phyloP scores from a whole-genome alignment of 352 stramenopile species.

The Globisporangium acanthophoron region DNA sequence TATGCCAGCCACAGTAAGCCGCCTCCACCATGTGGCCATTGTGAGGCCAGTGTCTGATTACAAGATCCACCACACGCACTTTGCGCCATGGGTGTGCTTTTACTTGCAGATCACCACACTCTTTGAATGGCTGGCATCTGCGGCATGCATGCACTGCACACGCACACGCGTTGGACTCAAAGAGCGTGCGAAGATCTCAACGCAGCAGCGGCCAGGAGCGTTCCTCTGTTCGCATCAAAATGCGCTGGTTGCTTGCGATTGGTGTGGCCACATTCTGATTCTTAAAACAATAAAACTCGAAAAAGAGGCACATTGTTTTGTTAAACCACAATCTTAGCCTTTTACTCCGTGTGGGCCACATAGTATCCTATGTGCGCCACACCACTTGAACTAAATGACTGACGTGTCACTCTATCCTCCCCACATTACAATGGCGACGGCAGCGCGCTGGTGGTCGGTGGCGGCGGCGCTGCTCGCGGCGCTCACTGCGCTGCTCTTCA shows the following conservation, averaged over 20 bases:
- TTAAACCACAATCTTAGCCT: no score
- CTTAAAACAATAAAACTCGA: neutral
- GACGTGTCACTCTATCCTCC: no score
- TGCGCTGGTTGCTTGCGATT: neutral
- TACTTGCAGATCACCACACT: no score
- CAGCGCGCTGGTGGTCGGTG: neutral
- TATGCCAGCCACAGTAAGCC: neutral
- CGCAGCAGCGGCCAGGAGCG: neutral
- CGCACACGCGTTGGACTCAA: neutral
- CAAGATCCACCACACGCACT: neutral
- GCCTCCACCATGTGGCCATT: neutral
- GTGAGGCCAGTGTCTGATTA: neutral
- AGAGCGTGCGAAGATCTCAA: neutral
- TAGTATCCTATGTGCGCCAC: no score
- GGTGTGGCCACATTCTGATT: neutral
- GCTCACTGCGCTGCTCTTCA: neutral
- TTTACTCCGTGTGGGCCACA: no score
- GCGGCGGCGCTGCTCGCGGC: conserved; percentile 3
- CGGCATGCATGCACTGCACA: neutral
- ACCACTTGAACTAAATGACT: no score
- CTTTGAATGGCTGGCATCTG: neutral
- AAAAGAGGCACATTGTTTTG: neutral
- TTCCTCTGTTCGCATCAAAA: neutral
- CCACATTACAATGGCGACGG: neutral
- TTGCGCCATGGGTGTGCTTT: neutral